Percentiles rank a stretch among this genome's conserved stretches.
These are phyloP conservation scores for Westerdykella ornata DNA, from an alignment of 2,329 filamentous ascomycete species.

Conservation along the genomic window DNA sequence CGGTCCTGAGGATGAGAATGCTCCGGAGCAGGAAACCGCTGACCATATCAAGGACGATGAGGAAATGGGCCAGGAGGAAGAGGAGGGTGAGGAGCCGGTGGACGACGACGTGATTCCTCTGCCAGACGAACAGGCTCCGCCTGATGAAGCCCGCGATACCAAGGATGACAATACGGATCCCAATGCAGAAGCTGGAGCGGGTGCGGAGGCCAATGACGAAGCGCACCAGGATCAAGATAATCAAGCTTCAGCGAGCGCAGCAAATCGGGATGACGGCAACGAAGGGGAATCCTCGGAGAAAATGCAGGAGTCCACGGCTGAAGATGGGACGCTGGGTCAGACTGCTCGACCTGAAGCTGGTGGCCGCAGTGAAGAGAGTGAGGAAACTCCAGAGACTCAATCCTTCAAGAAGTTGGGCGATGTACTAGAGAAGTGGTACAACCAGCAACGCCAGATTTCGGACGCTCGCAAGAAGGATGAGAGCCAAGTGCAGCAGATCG, in stretches of 20 bases:
- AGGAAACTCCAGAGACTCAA: slow-evolving; percentile 48
- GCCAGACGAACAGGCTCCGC: slow-evolving; percentile 48
- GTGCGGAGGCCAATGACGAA: slow-evolving; percentile 57
- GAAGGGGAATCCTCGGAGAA: slow-evolving; percentile 60
- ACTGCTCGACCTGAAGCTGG: slow-evolving; percentile 32
- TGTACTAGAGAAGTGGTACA: slow-evolving; percentile 86
- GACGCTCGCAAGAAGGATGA: slow-evolving; percentile 43
- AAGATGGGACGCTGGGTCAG: slow-evolving; percentile 49
- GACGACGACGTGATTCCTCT: slow-evolving; percentile 33
- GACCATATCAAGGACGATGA: slow-evolving; percentile 31
- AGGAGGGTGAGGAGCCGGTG: slow-evolving; percentile 45
- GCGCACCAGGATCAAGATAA: slow-evolving; percentile 52
- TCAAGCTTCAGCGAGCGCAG: slow-evolving; percentile 50
- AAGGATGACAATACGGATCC: slow-evolving; percentile 46
- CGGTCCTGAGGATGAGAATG: slow-evolving; percentile 27
- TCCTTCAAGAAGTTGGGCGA: slow-evolving; percentile 94
- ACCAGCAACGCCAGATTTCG: slow-evolving; percentile 73
- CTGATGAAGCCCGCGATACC: slow-evolving; percentile 42
- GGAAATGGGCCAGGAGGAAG: slow-evolving; percentile 40
- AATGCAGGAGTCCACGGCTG: slow-evolving; percentile 56
- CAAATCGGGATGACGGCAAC: slow-evolving; percentile 59
- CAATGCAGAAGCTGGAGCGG: slow-evolving; percentile 56
- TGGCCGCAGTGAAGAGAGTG: slow-evolving; percentile 31
- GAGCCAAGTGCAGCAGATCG: slow-evolving; percentile 44
- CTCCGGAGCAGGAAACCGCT: slow-evolving; percentile 32